Percentiles rank a stretch among this genome's conserved stretches.
phyloP scores from a whole-genome alignment of 192 early-diverging fungal species.

The Backusella australiensis region DNA sequence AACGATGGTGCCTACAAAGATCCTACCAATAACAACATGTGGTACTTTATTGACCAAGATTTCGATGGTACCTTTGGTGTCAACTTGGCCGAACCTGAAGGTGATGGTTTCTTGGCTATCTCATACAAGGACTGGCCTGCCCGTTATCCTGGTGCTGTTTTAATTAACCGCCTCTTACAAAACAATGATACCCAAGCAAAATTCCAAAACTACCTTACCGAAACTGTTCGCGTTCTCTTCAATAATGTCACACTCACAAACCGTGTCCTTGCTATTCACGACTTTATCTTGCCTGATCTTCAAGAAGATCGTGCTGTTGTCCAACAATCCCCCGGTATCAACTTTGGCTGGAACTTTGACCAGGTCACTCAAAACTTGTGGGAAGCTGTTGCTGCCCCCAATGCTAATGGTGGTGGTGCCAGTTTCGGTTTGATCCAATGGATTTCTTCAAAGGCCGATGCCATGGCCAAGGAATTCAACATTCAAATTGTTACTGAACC shows the following conservation, averaged over 20 bases:
- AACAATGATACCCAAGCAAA: slow-evolving; percentile 31
- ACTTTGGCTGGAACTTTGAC: slow-evolving; percentile 40
- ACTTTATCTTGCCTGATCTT: slow-evolving; percentile 45
- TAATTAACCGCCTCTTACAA: slow-evolving; percentile 48
- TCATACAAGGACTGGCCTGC: slow-evolving; percentile 40
- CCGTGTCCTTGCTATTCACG: slow-evolving; percentile 42
- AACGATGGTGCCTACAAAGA: slow-evolving; percentile 50
- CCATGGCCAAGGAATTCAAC: slow-evolving; percentile 22
- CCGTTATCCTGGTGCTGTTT: slow-evolving; percentile 32
- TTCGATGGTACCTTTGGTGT: slow-evolving; percentile 53
- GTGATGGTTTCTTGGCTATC: slow-evolving; percentile 12
- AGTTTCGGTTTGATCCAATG: slow-evolving; percentile 42
- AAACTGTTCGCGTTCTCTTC: slow-evolving; percentile 42
- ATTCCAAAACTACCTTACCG: slow-evolving; percentile 45
- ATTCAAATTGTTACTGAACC: slow-evolving; percentile 11
- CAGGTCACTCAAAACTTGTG: slow-evolving; percentile 39
- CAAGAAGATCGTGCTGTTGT: slow-evolving; percentile 42
- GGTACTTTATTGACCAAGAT: slow-evolving; percentile 49
- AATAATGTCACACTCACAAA: slow-evolving; percentile 48
- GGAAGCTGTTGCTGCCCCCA: slow-evolving; percentile 14
- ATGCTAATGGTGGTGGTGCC: slow-evolving; percentile 34
- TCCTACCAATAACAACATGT: slow-evolving; percentile 31
- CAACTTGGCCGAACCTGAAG: slow-evolving; percentile 31
- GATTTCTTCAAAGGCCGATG: slow-evolving; percentile 32
- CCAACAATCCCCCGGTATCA: slow-evolving; percentile 47